Percentiles rank a stretch among this genome's conserved stretches.
Conservation (phyloP, 495 filamentous ascomycete genomes). For the Rostrohypoxylon terebratum region DNA sequence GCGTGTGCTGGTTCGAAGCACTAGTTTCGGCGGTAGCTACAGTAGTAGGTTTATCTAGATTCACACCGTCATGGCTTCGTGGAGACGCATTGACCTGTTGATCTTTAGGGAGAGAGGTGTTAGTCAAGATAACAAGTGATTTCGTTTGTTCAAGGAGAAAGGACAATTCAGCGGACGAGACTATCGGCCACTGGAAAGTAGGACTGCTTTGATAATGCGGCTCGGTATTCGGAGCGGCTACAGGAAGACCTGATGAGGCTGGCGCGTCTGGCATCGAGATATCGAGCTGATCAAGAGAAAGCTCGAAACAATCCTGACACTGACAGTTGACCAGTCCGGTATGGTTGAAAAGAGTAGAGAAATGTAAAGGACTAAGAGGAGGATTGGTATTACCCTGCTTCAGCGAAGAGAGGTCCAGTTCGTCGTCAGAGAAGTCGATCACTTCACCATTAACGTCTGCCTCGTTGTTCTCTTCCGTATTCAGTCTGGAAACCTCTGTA, state of each 20-base stretch:
- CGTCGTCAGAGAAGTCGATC: slow-evolving; percentile 52
- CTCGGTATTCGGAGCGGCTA: background rate
- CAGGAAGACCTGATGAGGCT: background rate
- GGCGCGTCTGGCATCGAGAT: background rate
- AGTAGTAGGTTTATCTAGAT: slow-evolving; percentile 17
- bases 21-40: background rate
- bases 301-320: slow-evolving; percentile 45
- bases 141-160: background rate
- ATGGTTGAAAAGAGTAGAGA: slow-evolving; percentile 8
- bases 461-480: slow-evolving; percentile 45
- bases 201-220: background rate
- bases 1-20: slow-evolving; percentile 27
- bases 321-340: slow-evolving; percentile 19
- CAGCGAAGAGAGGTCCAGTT: slow-evolving; percentile 42
- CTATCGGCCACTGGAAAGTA: background rate
- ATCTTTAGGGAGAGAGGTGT: slow-evolving; percentile 31
- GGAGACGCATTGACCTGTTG: slow-evolving; percentile 26
- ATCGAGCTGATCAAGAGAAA: slow-evolving; percentile 28
- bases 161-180: background rate
- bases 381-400: slow-evolving; percentile 44
- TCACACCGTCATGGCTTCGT: slow-evolving; percentile 11
- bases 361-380: background rate
- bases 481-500: slow-evolving; percentile 43
- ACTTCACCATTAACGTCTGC: slow-evolving; percentile 22
- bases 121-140: slow-evolving; percentile 21